These are phyloP conservation scores for Bacidia gigantensis DNA, from an alignment of 495 filamentous ascomycete genomes.

Conservation along the genomic window DNA sequence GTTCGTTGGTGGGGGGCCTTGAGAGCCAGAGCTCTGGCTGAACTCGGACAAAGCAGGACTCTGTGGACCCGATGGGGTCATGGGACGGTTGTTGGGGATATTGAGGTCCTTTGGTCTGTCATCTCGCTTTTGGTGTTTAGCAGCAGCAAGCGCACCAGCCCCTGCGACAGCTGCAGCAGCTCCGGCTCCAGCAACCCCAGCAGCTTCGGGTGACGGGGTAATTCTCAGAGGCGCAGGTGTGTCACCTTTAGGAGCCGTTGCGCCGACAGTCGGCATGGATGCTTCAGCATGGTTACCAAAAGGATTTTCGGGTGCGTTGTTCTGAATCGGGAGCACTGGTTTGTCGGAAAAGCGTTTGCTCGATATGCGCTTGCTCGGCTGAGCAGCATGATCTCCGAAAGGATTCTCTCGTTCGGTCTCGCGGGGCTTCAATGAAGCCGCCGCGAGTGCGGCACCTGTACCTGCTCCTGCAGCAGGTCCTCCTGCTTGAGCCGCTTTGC, in stretches of 20 bases:
- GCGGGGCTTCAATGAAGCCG: conserved; percentile 16
- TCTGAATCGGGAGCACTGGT: conserved; percentile 17
- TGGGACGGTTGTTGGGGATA: conserved; percentile 8
- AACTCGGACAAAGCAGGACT: conserved; percentile 49
- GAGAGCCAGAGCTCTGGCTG: conserved; percentile 38
- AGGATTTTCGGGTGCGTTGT: conserved; percentile 23
- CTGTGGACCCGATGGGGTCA: conserved; percentile 21
- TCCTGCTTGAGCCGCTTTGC: conserved; percentile 28
- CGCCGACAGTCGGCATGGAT: conserved; percentile 15
- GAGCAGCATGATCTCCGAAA: conserved; percentile 33
- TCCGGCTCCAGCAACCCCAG: conserved; percentile 19
- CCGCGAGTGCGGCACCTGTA: conserved; percentile 14
- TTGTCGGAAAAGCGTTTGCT: conserved; percentile 26
- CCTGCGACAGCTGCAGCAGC: conserved; percentile 27
- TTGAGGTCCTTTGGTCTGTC: conserved; percentile 23
- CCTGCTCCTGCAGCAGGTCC: conserved; percentile 21
- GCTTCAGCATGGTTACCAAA: conserved; percentile 33
- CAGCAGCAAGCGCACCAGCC: conserved; percentile 24
- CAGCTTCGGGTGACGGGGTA: conserved; percentile 20
- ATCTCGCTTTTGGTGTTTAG: conserved; percentile 17
- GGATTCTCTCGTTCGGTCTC: conserved; percentile 25
- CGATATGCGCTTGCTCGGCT: conserved; percentile 22
- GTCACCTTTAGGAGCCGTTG: conserved; percentile 5
- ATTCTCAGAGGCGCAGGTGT: conserved; percentile 15
- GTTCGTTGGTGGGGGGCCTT: conserved; percentile 33